Base-by-base conservation (phyloP, 192 early-diverging fungal species). In the Linnemannia elongata region DNA sequence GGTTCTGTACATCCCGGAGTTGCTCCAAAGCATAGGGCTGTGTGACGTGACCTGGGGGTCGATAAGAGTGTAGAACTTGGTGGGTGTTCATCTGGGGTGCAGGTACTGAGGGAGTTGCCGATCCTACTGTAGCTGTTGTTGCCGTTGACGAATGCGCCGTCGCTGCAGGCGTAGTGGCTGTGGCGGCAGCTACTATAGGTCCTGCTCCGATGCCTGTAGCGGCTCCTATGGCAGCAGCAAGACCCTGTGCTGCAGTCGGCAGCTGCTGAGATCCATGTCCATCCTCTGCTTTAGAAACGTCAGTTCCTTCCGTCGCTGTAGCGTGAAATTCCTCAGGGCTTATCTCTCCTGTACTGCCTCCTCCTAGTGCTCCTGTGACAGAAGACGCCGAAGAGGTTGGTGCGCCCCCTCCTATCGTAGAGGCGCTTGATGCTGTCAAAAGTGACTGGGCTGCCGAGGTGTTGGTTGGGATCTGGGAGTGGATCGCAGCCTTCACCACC, bases 11-110 rank as follows among this genome's bases (percentile, higher is more conserved):
- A 78, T 87, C 85, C 66, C 75, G 72, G 18, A 87, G 55, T 49
- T 87, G 85, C 66, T 87, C 85, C 79, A 87, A 30, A 1, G 81
- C 42, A 72, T 87, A 87, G 9, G 85, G 85, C 60, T 81, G 85
- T 8, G 85, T 87, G 42, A 87, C 35, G 71, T 87, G 85, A 3
- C 85, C 85, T 1, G 85, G 85, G 5, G 85, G 63, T 72, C 79
- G 36, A 52, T 83, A 77, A 1, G 82, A 74, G 47, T 68, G 38
- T 39, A 78, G n/a, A 63, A 81, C 54, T 33, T 81, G 84, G 73
- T 73, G 75, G 39, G 78, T 33, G 38, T 77, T 80, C 35, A 63
- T 30, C 1, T 63, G 76, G 4, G 83, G 52, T 30, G 38, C 41
- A 66, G 52, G 78, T 27, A 41, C 17, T 24, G 63, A 24, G 20